Conservation (phyloP, 2,329 filamentous ascomycete genomes). For the Biscogniauxia sp. region DNA sequence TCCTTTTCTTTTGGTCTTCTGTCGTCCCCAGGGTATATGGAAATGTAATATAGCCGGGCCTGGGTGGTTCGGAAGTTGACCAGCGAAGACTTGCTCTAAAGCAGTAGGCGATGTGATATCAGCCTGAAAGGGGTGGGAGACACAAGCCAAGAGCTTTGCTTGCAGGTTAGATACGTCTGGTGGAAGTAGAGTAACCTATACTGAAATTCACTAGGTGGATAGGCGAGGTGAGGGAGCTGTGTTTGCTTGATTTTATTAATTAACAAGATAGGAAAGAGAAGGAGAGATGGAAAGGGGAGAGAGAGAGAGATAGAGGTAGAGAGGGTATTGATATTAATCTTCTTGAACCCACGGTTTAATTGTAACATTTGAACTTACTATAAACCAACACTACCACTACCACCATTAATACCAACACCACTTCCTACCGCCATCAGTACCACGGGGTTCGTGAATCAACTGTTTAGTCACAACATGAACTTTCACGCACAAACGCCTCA, state of each 20-base stretch:
- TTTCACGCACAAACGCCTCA: conserved; percentile 2
- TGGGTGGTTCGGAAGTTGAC: conserved; percentile 19
- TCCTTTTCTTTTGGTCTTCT: background rate
- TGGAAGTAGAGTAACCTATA: background rate
- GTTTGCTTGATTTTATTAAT: background rate
- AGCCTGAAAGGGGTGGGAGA: conserved; percentile 17
- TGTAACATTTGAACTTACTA: background rate
- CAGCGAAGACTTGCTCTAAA: conserved; percentile 4
- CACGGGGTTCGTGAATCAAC: background rate
- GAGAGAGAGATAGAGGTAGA: background rate
- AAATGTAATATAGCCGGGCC: conserved; percentile 15
- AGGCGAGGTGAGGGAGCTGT: background rate
- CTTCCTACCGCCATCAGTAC: background rate
- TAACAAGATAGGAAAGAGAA: background rate
- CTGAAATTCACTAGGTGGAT: background rate
- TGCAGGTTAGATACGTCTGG: background rate
- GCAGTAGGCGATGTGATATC: conserved; percentile 9
- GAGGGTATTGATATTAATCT: background rate
- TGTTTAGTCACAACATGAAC: background rate
- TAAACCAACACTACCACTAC: too few species aligned
- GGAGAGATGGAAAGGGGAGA: background rate
- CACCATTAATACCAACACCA: too few species aligned
- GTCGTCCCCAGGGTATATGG: conserved; percentile 4
- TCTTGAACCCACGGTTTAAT: background rate
- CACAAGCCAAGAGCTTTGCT: background rate